phyloP scores from a whole-genome alignment of 345 rosid genomes.

The Citrus maxima region DNA sequence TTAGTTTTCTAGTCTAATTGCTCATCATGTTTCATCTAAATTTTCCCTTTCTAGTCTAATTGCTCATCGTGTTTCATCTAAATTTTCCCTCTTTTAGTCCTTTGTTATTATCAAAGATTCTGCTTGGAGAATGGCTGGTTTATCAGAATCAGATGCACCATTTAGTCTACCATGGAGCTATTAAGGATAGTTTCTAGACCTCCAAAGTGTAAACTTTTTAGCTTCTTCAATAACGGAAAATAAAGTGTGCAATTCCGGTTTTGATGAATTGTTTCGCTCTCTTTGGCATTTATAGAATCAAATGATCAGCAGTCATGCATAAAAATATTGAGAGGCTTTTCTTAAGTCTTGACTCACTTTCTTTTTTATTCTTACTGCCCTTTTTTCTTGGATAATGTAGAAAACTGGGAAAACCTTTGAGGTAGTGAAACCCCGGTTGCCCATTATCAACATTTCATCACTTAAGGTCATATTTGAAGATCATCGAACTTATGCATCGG shows the following conservation, averaged over 20 bases:
- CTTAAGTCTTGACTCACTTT: slow-evolving; percentile 1
- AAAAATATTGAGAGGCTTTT: background rate
- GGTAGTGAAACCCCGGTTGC: slow-evolving; percentile 71
- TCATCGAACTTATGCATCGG: slow-evolving; percentile 87
- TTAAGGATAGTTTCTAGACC: background rate
- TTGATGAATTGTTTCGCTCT: background rate
- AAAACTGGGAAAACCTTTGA: slow-evolving; percentile 85
- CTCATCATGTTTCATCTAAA: background rate
- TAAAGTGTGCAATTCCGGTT: background rate
- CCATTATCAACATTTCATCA: slow-evolving; percentile 70
- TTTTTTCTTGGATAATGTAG: slow-evolving; percentile 41
- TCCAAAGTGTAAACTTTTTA: background rate
- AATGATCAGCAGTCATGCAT: background rate
- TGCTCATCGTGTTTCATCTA: background rate
- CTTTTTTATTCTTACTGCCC: slow-evolving; percentile 5
- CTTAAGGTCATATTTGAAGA: slow-evolving; percentile 86
- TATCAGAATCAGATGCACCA: background rate
- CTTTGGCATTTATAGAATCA: background rate
- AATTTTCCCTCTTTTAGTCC: background rate
- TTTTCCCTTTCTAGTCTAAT: background rate
- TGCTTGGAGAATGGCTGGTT: background rate
- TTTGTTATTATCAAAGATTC: background rate
- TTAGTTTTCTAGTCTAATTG: background rate
- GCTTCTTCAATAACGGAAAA: background rate
- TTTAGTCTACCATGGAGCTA: background rate